Evolutionary conservation across 257 asterid genomes (phyloP).

Genomic region (Asclepias syriaca): DNA sequence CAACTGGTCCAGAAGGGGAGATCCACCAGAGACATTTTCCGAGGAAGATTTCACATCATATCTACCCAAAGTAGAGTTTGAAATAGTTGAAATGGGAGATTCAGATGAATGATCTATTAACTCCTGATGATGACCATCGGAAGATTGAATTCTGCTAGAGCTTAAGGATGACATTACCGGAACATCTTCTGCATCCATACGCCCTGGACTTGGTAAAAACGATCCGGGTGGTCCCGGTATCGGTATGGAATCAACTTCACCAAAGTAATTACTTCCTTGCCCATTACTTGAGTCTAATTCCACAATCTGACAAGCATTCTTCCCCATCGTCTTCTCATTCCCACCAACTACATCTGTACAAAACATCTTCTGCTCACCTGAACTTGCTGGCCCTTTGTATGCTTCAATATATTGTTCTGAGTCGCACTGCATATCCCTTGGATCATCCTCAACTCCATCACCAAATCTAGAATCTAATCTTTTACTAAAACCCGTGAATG

Average conservation of each 20-base stretch:
- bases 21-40: conserved; percentile 26
- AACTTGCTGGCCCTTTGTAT: conserved; percentile 24
- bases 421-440: conserved; percentile 29
- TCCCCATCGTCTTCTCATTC: conserved; percentile 28
- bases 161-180: conserved; percentile 74
- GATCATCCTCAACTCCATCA: conserved; percentile 27
- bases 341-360: conserved; percentile 22
- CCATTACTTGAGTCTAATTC: conserved; percentile 42
- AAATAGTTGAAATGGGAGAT: conserved; percentile 62
- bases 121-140: conserved; percentile 53
- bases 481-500: conserved; percentile 37
- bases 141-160: conserved; percentile 66
- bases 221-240: conserved; percentile 98
- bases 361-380: conserved; percentile 43
- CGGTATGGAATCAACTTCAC: conserved; percentile 72
- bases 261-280: conserved; percentile 46
- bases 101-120: conserved; percentile 56
- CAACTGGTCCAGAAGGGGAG: conserved; percentile 26
- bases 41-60: conserved; percentile 41
- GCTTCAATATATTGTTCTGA: conserved; percentile 29
- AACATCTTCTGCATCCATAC: conserved; percentile 68
- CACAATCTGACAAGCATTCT: conserved; percentile 17
- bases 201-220: conserved; percentile 85
- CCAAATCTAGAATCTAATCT: conserved; percentile 36
- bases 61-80: conserved; percentile 49